Evolutionary conservation across 441 rosid species (phyloP).

Genomic region (Erodium chrysanthum): DNA sequence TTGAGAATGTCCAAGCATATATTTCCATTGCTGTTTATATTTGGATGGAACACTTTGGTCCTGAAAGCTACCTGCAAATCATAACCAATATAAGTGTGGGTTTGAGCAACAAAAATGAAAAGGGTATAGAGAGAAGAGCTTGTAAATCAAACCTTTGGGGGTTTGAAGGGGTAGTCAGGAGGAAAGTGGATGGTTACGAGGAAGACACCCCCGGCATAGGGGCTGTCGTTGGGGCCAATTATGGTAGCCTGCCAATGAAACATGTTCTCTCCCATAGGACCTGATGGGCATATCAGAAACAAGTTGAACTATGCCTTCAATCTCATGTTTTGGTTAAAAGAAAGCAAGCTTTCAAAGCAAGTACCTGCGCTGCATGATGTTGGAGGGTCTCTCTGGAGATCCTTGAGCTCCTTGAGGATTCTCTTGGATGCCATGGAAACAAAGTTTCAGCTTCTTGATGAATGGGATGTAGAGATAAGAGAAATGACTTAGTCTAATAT

Average conservation of each 20-base stretch:
- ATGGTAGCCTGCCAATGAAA: constrained; percentile 36
- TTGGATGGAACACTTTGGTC: constrained; percentile 34
- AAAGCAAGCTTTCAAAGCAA: too few species aligned
- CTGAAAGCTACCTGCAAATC: constrained; percentile 27
- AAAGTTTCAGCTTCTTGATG: neutral
- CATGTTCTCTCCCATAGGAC: constrained; percentile 30
- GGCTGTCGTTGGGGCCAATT: constrained; percentile 30
- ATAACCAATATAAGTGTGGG: too few species aligned
- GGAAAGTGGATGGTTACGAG: constrained; percentile 30
- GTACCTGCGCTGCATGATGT: constrained; percentile 32
- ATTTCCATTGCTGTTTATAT: constrained; percentile 31
- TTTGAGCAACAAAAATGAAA: too few species aligned
- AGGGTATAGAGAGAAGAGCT: too few species aligned
- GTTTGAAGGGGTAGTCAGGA: constrained; percentile 36
- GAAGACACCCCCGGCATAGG: constrained; percentile 32
- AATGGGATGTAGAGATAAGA: too few species aligned
- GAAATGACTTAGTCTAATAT: neutral
- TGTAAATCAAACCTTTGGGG: constrained; percentile 26
- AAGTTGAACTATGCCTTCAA: neutral
- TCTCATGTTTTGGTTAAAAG: too few species aligned
- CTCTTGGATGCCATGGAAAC: constrained; percentile 28
- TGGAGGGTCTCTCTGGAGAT: constrained; percentile 34
- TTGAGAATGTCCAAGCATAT: constrained; percentile 38
- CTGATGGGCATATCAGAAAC: constrained; percentile 9
- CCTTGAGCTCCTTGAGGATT: constrained; percentile 34